A percentile compares a stretch with the other conserved stretches of the same genome.
phyloP scores from a whole-genome alignment of 805 yeast species.

The Schwanniomyces polymorphus region DNA sequence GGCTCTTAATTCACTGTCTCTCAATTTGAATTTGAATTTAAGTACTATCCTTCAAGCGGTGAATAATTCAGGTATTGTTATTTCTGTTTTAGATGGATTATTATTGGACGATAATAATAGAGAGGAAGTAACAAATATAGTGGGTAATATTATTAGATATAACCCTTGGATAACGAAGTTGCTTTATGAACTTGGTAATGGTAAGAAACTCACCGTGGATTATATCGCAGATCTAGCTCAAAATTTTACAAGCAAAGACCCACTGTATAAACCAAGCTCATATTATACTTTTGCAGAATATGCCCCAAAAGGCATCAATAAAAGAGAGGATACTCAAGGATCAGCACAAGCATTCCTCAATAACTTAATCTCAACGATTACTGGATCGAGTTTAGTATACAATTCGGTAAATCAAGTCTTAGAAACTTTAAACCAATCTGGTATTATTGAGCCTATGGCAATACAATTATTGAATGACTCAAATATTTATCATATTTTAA shows the following conservation, averaged over 20 bases:
- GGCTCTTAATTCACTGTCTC: conserved; percentile 8
- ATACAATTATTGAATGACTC: conserved; percentile 23
- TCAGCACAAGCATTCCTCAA: conserved; percentile 30
- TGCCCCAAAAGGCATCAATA: background rate
- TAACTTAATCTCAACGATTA: conserved; percentile 25
- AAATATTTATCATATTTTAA: conserved; percentile 20
- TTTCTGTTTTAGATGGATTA: conserved; percentile 21
- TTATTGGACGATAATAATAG: conserved; percentile 30
- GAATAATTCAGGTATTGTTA: conserved; percentile 26
- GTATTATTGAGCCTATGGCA: conserved; percentile 25
- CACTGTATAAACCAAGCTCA: conserved; percentile 7
- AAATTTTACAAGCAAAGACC: conserved; percentile 28
- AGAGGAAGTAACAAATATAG: conserved; percentile 18
- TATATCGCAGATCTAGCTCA: conserved; percentile 28
- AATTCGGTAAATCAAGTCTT: conserved; percentile 22
- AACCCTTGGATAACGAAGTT: conserved; percentile 30
- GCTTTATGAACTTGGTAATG: conserved; percentile 32
- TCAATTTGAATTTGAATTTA: conserved; percentile 18
- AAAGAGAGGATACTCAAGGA: conserved; percentile 19
- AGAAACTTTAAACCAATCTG: conserved; percentile 30
- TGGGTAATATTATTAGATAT: conserved; percentile 26
- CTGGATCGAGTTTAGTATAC: conserved; percentile 18
- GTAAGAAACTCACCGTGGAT: conserved; percentile 27
- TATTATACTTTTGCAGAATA: conserved; percentile 8
- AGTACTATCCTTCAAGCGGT: conserved; percentile 20